phyloP scores from a whole-genome alignment of 208 protist genomes.

The Crithidia brevicula region DNA sequence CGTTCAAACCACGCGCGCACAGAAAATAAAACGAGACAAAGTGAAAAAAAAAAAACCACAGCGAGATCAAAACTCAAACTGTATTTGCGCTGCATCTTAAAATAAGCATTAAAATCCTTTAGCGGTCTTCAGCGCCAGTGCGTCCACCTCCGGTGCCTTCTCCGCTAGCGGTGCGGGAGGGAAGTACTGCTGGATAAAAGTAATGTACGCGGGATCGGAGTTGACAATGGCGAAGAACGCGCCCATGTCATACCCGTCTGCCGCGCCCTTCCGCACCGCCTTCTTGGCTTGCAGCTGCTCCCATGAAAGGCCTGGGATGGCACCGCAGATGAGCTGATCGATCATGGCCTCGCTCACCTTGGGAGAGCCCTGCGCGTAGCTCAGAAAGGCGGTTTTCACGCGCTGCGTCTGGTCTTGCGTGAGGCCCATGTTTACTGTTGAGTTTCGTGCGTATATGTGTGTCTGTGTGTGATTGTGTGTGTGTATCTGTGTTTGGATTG shows the following conservation, averaged over 20 bases:
- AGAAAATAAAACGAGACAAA: too few relatives aligned
- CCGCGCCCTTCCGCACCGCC: conserved; percentile 44
- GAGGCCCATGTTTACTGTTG: conserved; percentile 55
- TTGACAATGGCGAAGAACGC: conserved; percentile 83
- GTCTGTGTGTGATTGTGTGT: too few relatives aligned
- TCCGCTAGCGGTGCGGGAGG: conserved; percentile 65
- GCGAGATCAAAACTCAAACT: background rate
- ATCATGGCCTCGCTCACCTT: conserved; percentile 87
- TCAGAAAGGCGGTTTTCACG: conserved; percentile 89
- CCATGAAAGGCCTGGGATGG: conserved; percentile 80
- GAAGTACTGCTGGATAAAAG: conserved; percentile 80
- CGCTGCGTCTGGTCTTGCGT: conserved; percentile 80
- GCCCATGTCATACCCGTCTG: conserved; percentile 75
- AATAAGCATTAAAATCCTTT: conserved; percentile 75
- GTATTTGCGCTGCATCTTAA: too few relatives aligned
- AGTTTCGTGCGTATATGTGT: too few relatives aligned
- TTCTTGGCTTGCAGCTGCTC: conserved; percentile 86
- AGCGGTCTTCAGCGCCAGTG: conserved; percentile 72
- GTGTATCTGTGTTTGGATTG: too few relatives aligned
- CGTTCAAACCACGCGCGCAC: too few relatives aligned
- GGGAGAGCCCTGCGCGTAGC: conserved; percentile 81
- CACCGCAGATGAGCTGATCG: conserved; percentile 89
- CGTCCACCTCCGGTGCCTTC: conserved; percentile 81
- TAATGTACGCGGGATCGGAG: conserved; percentile 72
- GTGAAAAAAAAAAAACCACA: too few relatives aligned